phyloP scores from a whole-genome alignment of 192 early-diverging fungal genomes.

The Podila minutissima region DNA sequence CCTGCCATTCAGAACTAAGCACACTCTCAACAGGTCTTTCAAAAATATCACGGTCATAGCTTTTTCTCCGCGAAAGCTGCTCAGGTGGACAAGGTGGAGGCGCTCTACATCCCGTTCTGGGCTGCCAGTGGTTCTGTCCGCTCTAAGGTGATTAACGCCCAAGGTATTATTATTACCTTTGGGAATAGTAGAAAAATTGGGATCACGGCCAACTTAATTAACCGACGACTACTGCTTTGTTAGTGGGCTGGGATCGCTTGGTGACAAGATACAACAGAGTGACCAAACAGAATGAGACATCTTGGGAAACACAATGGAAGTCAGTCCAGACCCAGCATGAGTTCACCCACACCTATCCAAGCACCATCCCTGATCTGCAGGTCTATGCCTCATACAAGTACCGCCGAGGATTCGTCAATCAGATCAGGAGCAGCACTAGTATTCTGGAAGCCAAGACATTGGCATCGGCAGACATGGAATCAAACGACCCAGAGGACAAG shows the following conservation, averaged over 20 bases:
- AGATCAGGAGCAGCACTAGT: conserved; percentile 54
- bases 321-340: conserved; percentile 46
- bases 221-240: neutral
- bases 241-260: conserved; percentile 57
- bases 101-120: conserved; percentile 64
- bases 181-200: no score
- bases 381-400: conserved; percentile 63
- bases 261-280: conserved; percentile 50
- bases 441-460: conserved; percentile 46
- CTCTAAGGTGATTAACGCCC: conserved; percentile 56
- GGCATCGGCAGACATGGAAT: conserved; percentile 48
- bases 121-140: conserved; percentile 56
- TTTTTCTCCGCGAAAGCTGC: conserved; percentile 58
- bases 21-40: conserved; percentile 45
- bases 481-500: conserved; percentile 28
- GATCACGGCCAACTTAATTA: no score
- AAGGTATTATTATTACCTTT: conserved; percentile 35
- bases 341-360: conserved; percentile 48
- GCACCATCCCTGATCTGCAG: conserved; percentile 52
- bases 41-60: conserved; percentile 61
- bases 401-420: conserved; percentile 58
- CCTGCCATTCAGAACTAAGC: neutral
- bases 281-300: conserved; percentile 56
- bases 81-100: conserved; percentile 49
- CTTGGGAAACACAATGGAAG: conserved; percentile 60